phyloP scores from a whole-genome alignment of 2,329 filamentous ascomycete species.

The Fusarium nanum region DNA sequence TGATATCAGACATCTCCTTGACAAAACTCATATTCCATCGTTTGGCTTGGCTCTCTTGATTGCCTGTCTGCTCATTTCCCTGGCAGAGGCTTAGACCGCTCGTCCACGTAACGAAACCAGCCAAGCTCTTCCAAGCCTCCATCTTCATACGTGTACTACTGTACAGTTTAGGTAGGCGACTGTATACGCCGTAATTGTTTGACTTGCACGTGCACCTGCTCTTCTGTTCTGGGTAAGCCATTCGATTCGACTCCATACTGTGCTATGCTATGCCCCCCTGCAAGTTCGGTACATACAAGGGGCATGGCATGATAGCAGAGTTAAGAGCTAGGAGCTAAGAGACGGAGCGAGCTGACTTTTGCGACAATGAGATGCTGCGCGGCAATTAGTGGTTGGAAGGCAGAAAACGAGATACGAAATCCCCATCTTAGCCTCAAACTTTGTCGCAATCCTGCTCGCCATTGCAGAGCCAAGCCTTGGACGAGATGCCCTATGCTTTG shows the following conservation, averaged over 20 bases:
- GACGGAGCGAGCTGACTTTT: neutral
- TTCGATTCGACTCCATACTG: neutral
- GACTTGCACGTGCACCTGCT: neutral
- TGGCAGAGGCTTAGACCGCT: conserved; percentile 28
- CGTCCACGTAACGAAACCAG: conserved; percentile 26
- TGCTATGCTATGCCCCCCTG: neutral
- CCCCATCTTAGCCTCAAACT: conserved; percentile 13
- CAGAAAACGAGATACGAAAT: conserved; percentile 46
- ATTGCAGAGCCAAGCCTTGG: conserved; percentile 18
- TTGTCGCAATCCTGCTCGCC: conserved; percentile 22
- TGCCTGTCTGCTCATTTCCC: conserved; percentile 24
- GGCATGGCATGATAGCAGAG: neutral
- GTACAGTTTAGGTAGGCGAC: neutral
- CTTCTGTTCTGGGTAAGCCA: conserved; percentile 6
- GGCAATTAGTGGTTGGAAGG: neutral
- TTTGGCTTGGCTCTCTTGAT: neutral
- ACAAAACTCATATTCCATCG: conserved; percentile 8
- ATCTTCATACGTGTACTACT: neutral
- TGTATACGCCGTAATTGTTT: conserved; percentile 18
- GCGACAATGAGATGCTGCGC: neutral
- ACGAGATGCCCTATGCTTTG: conserved; percentile 4
- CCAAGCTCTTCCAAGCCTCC: conserved; percentile 16
- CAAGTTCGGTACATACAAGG: neutral
- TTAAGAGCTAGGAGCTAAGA: neutral
- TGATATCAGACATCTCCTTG: neutral